phyloP scores from a whole-genome alignment of 441 rosid genomes.

The Gossypium trilobum region DNA sequence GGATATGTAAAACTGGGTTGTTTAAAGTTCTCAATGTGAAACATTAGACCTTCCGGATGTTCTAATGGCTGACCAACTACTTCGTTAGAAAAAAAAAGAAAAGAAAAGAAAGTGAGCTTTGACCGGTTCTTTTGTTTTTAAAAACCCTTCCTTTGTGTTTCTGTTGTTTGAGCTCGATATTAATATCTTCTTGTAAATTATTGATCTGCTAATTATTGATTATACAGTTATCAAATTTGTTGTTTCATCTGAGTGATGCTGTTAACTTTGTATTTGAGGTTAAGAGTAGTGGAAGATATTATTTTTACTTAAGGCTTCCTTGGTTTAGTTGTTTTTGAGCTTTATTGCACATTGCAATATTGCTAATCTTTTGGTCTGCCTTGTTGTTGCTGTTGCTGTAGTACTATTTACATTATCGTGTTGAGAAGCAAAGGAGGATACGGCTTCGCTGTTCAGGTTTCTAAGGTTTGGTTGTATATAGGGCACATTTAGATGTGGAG shows the following conservation, averaged over 20 bases:
- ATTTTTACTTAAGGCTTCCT: not conserved
- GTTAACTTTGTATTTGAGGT: not conserved
- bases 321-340: not conserved
- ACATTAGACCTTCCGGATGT: conserved; percentile 28
- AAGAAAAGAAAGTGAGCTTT: conserved; percentile 22
- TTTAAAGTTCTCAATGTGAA: conserved; percentile 25
- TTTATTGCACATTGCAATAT: not conserved
- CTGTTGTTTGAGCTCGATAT: conserved; percentile 12
- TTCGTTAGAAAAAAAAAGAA: conserved; percentile 2
- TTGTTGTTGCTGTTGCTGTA: conserved; percentile 8
- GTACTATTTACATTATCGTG: conserved; percentile 5
- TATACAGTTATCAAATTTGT: not conserved
- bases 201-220: conserved; percentile 23
- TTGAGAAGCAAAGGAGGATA: conserved; percentile 21
- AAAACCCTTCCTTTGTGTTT: conserved; percentile 11
- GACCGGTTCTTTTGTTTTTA: conserved; percentile 21
- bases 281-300: not conserved
- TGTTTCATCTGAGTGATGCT: not conserved
- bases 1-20: conserved; percentile 6
- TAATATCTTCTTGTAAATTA: conserved; percentile 13
- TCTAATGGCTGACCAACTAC: conserved; percentile 21
- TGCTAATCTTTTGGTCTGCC: conserved; percentile 8
- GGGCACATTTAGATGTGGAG: conserved; percentile 31
- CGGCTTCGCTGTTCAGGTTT: not conserved
- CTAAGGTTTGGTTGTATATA: conserved; percentile 10